These are phyloP conservation scores for Suhomyces yuchorum DNA, from an alignment of 1,139 yeast genomes.

Conservation along the genomic window DNA sequence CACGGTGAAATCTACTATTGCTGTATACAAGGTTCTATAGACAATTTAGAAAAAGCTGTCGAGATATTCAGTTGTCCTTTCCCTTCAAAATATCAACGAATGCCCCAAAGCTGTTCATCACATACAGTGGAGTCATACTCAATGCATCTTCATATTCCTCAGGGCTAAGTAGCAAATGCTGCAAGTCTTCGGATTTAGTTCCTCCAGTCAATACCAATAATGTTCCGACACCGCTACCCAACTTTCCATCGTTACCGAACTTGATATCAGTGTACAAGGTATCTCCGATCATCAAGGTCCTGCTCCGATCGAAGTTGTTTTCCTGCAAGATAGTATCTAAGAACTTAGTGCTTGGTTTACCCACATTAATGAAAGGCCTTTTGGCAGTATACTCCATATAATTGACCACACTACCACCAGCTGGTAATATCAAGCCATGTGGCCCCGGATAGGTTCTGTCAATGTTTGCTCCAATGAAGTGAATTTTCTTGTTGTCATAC, in stretches of 20 bases:
- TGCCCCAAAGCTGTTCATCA: slow-evolving; percentile 35
- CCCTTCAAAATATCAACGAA: slow-evolving; percentile 20
- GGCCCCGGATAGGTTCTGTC: slow-evolving; percentile 47
- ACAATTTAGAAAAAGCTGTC: too few species aligned
- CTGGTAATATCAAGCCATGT: slow-evolving; percentile 40
- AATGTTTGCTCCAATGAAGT: slow-evolving; percentile 45
- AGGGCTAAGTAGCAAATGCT: slow-evolving; percentile 16
- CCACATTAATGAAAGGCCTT: slow-evolving; percentile 38
- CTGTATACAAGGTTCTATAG: neutral
- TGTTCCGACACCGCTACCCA: slow-evolving; percentile 35
- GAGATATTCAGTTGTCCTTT: neutral
- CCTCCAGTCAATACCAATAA: slow-evolving; percentile 44
- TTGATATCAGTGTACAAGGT: slow-evolving; percentile 47
- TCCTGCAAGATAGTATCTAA: slow-evolving; percentile 33
- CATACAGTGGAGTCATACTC: slow-evolving; percentile 33
- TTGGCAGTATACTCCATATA: slow-evolving; percentile 40
- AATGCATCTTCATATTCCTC: slow-evolving; percentile 19
- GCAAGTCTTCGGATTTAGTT: slow-evolving; percentile 30
- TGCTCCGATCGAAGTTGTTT: slow-evolving; percentile 28
- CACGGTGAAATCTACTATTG: neutral
- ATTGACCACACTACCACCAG: slow-evolving; percentile 47
- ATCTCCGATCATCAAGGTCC: slow-evolving; percentile 47
- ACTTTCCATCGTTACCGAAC: slow-evolving; percentile 44
- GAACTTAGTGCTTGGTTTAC: slow-evolving; percentile 40
- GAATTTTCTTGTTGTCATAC: slow-evolving; percentile 33